phyloP scores from a whole-genome alignment of 1,284 basidiomycete species.

The Cryptococcus sp. region DNA sequence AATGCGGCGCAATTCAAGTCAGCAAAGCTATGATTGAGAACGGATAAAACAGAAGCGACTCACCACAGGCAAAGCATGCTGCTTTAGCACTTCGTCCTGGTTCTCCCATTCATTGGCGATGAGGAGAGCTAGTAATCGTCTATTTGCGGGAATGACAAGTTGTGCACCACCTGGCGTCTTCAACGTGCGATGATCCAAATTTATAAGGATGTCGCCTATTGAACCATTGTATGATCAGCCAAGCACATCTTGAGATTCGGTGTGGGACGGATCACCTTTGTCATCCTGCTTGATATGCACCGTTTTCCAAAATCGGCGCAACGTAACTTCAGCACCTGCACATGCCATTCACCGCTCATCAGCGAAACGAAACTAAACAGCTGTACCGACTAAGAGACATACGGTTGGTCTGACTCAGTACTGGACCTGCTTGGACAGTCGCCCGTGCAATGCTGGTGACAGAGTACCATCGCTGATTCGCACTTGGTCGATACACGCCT shows the following conservation, averaged over 20 bases:
- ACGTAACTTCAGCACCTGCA: slow-evolving; percentile 76
- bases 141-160: slow-evolving; percentile 70
- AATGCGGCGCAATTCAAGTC: slow-evolving; percentile 1
- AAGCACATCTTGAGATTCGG: neutral
- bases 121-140: slow-evolving; percentile 73
- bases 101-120: slow-evolving; percentile 97
- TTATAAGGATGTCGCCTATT: slow-evolving; percentile 63
- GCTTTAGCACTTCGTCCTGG: slow-evolving; percentile 81
- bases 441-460: slow-evolving; percentile 6
- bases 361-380: too few relatives aligned
- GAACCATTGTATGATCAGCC: slow-evolving; percentile 1
- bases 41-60: slow-evolving; percentile 31
- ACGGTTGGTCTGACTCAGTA: slow-evolving; percentile 45
- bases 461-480: slow-evolving; percentile 1
- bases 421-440: slow-evolving; percentile 27
- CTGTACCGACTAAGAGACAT: slow-evolving; percentile 10
- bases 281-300: slow-evolving; percentile 67
- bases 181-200: slow-evolving; percentile 79
- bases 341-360: neutral
- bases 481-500: neutral
- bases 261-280: slow-evolving; percentile 46
- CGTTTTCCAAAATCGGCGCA: slow-evolving; percentile 88
- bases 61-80: slow-evolving; percentile 88
- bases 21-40: neutral
- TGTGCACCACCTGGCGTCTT: slow-evolving; percentile 82